Evolutionary conservation across 257 asterid species (phyloP).

Genomic region (Petunia axillaris): DNA sequence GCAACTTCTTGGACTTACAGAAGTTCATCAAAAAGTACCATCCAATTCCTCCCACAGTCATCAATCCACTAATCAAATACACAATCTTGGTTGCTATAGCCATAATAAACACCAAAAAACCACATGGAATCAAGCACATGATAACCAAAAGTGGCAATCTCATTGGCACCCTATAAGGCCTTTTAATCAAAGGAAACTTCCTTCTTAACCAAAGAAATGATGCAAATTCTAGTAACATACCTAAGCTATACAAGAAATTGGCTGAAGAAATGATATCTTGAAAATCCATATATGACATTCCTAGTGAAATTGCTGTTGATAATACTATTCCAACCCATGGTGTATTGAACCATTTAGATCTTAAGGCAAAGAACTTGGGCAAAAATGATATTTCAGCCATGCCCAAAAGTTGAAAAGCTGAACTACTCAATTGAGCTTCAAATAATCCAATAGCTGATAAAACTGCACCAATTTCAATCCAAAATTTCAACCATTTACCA

Average conservation of each 20-base stretch:
- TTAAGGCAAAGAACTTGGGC: constrained; percentile 43
- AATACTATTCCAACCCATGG: constrained; percentile 68
- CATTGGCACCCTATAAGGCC: constrained; percentile 69
- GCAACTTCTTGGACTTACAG: constrained; percentile 52
- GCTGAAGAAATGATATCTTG: constrained; percentile 55
- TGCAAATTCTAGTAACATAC: constrained; percentile 73
- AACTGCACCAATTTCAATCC: constrained; percentile 73
- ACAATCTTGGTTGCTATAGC: constrained; percentile 54
- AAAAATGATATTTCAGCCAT: constrained; percentile 59
- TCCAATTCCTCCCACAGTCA: constrained; percentile 53
- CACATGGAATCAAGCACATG: constrained; percentile 67
- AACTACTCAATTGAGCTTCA: constrained; percentile 71
- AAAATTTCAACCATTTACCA: constrained; percentile 67
- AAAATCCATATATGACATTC: constrained; percentile 59
- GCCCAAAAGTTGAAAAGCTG: constrained; percentile 56
- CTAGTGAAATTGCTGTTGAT: constrained; percentile 53
- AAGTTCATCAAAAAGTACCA: constrained; percentile 68
- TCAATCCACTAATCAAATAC: constrained; percentile 48
- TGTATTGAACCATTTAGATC: constrained; percentile 64
- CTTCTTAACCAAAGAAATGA: constrained; percentile 65
- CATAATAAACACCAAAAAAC: constrained; percentile 61
- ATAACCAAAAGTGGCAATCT: constrained; percentile 39
- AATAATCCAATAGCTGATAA: constrained; percentile 58
- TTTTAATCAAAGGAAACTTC: constrained; percentile 49
- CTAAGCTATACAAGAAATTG: constrained; percentile 66